A percentile compares a stretch with the other conserved stretches of the same genome.
These are phyloP conservation scores for Bryoglossum gracile DNA, from an alignment of 495 filamentous ascomycete genomes.

Conservation along the genomic window DNA sequence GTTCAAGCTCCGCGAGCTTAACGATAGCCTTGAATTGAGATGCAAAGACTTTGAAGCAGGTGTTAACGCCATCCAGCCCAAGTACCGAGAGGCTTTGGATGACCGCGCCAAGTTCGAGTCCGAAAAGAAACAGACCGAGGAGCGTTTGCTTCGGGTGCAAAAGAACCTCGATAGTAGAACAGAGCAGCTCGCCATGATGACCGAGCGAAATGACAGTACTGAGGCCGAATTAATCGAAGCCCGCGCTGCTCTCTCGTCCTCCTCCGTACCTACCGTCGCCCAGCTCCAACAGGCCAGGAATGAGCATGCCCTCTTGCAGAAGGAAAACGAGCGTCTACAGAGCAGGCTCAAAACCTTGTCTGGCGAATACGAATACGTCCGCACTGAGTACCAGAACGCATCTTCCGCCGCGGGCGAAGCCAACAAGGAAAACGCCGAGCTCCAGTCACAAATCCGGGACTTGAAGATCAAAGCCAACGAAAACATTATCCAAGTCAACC, in stretches of 20 bases:
- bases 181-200: background rate
- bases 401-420: slow-evolving; percentile 10
- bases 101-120: slow-evolving; percentile 17
- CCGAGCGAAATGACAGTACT: slow-evolving; percentile 2
- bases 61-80: slow-evolving; percentile 17
- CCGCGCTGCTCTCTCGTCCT: slow-evolving; percentile 3
- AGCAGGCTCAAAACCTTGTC: background rate
- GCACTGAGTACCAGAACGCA: slow-evolving; percentile 20
- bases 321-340: slow-evolving; percentile 8
- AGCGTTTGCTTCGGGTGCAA: background rate
- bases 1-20: slow-evolving; percentile 7
- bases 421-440: slow-evolving; percentile 1
- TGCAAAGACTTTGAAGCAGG: slow-evolving; percentile 10
- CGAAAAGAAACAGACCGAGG: background rate
- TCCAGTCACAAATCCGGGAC: background rate
- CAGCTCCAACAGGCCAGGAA: slow-evolving; percentile 10
- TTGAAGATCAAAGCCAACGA: slow-evolving; percentile 7
- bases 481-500: slow-evolving; percentile 15
- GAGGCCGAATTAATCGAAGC: slow-evolving; percentile 12
- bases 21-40: slow-evolving; percentile 7
- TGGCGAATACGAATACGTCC: slow-evolving; percentile 19
- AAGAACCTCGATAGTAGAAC: slow-evolving; percentile 7
- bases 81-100: slow-evolving; percentile 24
- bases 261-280: slow-evolving; percentile 8
- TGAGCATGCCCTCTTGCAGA: slow-evolving; percentile 11